phyloP scores from a whole-genome alignment of 2,329 filamentous ascomycete species.

The Leptographium galeiforme region DNA sequence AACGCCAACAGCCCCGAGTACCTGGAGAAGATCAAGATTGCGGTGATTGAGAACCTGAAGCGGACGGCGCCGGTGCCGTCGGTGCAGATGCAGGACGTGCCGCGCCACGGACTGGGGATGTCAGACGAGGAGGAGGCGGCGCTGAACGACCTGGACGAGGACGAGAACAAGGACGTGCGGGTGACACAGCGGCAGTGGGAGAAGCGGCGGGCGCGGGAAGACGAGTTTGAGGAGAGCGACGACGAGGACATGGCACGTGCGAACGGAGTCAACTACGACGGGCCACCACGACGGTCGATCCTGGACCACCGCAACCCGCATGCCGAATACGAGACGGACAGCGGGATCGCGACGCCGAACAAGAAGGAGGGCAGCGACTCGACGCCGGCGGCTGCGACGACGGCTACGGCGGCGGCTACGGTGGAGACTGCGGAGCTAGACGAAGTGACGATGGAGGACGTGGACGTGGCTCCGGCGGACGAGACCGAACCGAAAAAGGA shows the following conservation, averaged over 20 bases:
- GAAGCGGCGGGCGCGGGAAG: slow-evolving; percentile 59
- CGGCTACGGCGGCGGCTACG: slow-evolving; percentile 2
- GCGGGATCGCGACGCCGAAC: slow-evolving; percentile 3
- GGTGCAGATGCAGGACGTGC: slow-evolving; percentile 75
- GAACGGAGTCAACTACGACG: slow-evolving; percentile 49
- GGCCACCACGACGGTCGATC: slow-evolving; percentile 34
- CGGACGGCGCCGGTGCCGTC: slow-evolving; percentile 80
- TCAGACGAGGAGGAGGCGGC: slow-evolving; percentile 55
- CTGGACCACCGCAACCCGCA: slow-evolving; percentile 35
- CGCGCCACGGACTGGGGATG: slow-evolving; percentile 47
- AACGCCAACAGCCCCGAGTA: slow-evolving; percentile 80
- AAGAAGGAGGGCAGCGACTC: not conserved
- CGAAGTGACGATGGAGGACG: slow-evolving; percentile 24
- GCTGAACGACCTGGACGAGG: slow-evolving; percentile 61
- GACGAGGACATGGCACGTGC: slow-evolving; percentile 67
- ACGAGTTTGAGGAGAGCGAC: slow-evolving; percentile 78
- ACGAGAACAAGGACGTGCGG: slow-evolving; percentile 72
- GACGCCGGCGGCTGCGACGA: not conserved
- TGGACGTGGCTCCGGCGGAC: slow-evolving; percentile 1
- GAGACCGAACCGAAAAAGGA: slow-evolving; percentile 23
- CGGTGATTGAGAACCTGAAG: slow-evolving; percentile 73
- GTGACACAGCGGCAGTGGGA: slow-evolving; percentile 76
- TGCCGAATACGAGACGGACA: slow-evolving; percentile 25
- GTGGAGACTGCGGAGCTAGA: slow-evolving; percentile 11
- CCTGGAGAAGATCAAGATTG: slow-evolving; percentile 66